phyloP scores from a whole-genome alignment of 1,284 basidiomycete genomes.

The Ganoderma meredithae region DNA sequence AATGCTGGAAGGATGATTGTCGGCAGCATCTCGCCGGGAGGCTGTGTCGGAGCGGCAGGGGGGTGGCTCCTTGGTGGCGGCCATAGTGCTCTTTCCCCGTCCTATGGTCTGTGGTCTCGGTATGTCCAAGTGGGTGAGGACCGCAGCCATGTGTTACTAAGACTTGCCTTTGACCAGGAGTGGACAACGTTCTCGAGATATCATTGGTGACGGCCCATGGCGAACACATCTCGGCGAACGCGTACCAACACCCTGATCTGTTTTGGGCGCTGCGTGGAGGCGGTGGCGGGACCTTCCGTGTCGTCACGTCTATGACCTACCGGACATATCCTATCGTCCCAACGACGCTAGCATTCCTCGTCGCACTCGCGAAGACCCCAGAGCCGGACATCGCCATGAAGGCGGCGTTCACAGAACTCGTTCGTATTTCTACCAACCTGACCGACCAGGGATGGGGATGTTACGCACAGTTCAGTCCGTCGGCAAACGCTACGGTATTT shows the following conservation, averaged over 20 bases:
- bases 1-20: conserved; percentile 28
- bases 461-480: conserved; percentile 14
- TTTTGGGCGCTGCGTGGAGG: conserved; percentile 61
- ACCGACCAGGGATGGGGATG: conserved; percentile 35
- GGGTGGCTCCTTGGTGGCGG: conserved; percentile 53
- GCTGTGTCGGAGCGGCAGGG: conserved; percentile 44
- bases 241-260: conserved; percentile 46
- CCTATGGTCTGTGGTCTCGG: conserved; percentile 54
- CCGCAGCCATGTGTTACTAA: not conserved
- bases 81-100: conserved; percentile 49
- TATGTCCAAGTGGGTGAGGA: conserved; percentile 17
- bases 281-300: conserved; percentile 52
- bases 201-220: conserved; percentile 49
- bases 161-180: conserved; percentile 37
- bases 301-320: conserved; percentile 49
- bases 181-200: conserved; percentile 52
- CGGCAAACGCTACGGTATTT: conserved; percentile 21
- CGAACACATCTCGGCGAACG: conserved; percentile 44
- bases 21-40: conserved; percentile 43
- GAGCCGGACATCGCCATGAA: conserved; percentile 16
- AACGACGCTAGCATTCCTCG: conserved; percentile 32
- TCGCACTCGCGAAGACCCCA: conserved; percentile 31
- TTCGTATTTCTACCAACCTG: conserved; percentile 29
- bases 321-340: conserved; percentile 44
- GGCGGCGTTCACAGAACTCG: conserved; percentile 27